A percentile compares a stretch with the other conserved stretches of the same genome.
phyloP scores from a whole-genome alignment of 78 protist species.

The Speleostelium caveatum region DNA sequence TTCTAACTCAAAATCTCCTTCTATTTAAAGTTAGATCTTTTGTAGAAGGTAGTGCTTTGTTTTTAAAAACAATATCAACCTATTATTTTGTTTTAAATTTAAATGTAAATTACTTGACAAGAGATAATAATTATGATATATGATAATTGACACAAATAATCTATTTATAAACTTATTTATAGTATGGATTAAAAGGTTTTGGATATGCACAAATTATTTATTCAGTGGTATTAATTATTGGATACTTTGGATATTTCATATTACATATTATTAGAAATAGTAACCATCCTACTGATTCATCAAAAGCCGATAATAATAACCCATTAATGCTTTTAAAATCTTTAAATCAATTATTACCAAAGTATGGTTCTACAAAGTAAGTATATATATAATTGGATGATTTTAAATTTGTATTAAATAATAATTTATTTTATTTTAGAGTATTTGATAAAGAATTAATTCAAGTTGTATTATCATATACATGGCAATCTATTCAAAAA shows the following conservation, averaged over 20 bases:
- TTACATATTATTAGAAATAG: background rate
- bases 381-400: background rate
- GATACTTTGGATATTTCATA: conserved; percentile 68
- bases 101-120: conserved; percentile 3
- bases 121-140: background rate
- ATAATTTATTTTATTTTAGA: background rate
- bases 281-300: background rate
- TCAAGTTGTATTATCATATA: conserved; percentile 15
- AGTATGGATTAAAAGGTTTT: conserved; percentile 75
- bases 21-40: conserved; percentile 57
- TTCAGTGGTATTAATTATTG: conserved; percentile 33
- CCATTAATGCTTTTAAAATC: background rate
- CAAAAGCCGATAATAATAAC: background rate
- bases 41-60: conserved; percentile 60
- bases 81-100: conserved; percentile 47
- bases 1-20: conserved; percentile 33
- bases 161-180: background rate
- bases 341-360: conserved; percentile 57
- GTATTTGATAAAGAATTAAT: background rate
- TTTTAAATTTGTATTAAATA: background rate
- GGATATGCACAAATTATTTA: conserved; percentile 64
- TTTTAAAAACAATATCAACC: conserved; percentile 50
- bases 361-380: no score
- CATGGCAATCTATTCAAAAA: conserved; percentile 76
- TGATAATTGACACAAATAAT: no score